These are phyloP conservation scores for Mortierella antarctica DNA, from an alignment of 192 early-diverging fungal species.

Conservation along the genomic window DNA sequence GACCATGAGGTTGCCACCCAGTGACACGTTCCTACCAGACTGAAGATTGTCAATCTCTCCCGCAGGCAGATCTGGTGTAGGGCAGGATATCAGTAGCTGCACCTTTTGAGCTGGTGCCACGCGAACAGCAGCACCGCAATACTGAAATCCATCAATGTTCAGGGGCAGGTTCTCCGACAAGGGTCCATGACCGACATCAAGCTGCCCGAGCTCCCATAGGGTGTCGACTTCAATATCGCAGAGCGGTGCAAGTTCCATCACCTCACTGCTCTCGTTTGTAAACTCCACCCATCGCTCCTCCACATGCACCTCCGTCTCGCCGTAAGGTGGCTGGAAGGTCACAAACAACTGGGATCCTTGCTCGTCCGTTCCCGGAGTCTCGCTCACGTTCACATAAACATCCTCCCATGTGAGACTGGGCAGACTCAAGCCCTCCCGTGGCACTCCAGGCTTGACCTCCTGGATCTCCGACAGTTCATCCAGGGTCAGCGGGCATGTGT, in stretches of 20 bases:
- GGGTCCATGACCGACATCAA: neutral
- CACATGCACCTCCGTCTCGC: slow-evolving; percentile 19
- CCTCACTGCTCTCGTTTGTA: slow-evolving; percentile 63
- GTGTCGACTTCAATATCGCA: slow-evolving; percentile 57
- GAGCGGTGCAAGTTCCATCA: slow-evolving; percentile 63
- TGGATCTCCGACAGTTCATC: slow-evolving; percentile 36
- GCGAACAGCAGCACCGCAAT: slow-evolving; percentile 56
- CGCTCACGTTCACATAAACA: slow-evolving; percentile 37
- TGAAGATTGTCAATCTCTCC: slow-evolving; percentile 48
- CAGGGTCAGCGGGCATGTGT: slow-evolving; percentile 22
- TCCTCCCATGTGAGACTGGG: slow-evolving; percentile 40
- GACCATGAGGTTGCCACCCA: slow-evolving; percentile 70
- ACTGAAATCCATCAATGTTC: slow-evolving; percentile 41
- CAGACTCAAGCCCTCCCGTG: slow-evolving; percentile 34
- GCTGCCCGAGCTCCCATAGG: slow-evolving; percentile 54
- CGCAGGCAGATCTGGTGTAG: slow-evolving; percentile 57
- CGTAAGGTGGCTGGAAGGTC: slow-evolving; percentile 36
- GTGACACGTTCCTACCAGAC: slow-evolving; percentile 64
- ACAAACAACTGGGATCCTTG: slow-evolving; percentile 9
- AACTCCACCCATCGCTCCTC: slow-evolving; percentile 45
- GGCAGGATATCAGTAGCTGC: slow-evolving; percentile 62
- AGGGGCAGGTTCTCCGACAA: neutral
- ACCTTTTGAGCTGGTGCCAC: slow-evolving; percentile 60
- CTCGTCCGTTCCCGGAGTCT: slow-evolving; percentile 9
- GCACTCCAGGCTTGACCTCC: slow-evolving; percentile 22